These are phyloP conservation scores for Trichophyton simii DNA, from an alignment of 2,329 filamentous ascomycete genomes.

Conservation along the genomic window DNA sequence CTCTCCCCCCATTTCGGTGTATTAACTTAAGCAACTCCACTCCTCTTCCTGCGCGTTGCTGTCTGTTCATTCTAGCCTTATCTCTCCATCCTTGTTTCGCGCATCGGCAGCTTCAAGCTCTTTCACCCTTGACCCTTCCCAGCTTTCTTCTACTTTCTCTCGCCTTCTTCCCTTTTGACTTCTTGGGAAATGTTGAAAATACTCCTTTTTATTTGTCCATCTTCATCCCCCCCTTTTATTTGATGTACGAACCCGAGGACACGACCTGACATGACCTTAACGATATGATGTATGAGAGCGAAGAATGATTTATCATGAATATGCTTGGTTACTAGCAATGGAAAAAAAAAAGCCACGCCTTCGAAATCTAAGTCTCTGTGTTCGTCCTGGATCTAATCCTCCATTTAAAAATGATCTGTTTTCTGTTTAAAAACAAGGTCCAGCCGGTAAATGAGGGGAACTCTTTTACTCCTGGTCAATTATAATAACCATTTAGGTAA, in stretches of 20 bases:
- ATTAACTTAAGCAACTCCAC: not conserved
- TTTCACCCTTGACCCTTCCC: not conserved
- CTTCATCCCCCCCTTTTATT: not conserved
- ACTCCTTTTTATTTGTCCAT: constrained; percentile 1
- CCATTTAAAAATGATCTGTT: too few species aligned
- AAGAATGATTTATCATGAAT: constrained; percentile 5
- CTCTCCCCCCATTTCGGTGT: not conserved
- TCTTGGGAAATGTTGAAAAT: constrained; percentile 4
- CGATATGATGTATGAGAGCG: constrained; percentile 5
- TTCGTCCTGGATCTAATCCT: too few species aligned
- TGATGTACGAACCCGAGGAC: constrained; percentile 5
- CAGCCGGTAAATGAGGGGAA: too few species aligned
- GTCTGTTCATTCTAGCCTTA: constrained; percentile 23
- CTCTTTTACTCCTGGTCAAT: too few species aligned
- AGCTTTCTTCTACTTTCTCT: constrained; percentile 7
- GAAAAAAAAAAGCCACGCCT: not conserved
- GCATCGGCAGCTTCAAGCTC: not conserved
- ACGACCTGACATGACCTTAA: constrained; percentile 6
- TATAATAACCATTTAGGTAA: too few species aligned
- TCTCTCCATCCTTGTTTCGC: not conserved
- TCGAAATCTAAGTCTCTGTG: too few species aligned
- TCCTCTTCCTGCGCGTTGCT: constrained; percentile 8
- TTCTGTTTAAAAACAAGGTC: too few species aligned
- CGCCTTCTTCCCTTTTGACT: constrained; percentile 6
- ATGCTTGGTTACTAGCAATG: not conserved